Evolutionary conservation across 2,329 filamentous ascomycete species (phyloP), one percentile per base, ranked within the genome.

Genomic region (Colletotrichum noveboracense): DNA sequence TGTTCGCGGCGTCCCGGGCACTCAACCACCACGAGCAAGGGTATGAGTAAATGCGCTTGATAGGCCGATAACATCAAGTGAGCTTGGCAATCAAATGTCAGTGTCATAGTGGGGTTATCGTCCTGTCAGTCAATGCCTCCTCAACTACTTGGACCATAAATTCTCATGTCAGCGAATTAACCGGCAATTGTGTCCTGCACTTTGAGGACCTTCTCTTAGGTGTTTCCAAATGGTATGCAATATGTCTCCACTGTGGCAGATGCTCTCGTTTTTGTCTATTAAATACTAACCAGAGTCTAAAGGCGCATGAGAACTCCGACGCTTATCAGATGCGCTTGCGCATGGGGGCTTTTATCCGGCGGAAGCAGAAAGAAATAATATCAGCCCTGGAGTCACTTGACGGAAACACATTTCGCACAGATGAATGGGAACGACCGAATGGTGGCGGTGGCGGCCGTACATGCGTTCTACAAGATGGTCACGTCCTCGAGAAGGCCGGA

Each of bases 401-500:
- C 82, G 96, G 95, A 72, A 92, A 91, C 78, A 90, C 91, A 78
- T 99, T 99, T 87, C 91, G 91, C 75, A 88, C 92, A 75, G 97
- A 99, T 86, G 93, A 93, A 78, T 99, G 97, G 97, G 89, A 92
- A 76, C 93, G 97, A 68, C 93, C 94, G 71, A 93, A 95, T 82
- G 96, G 95, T 82, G 97, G 96, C 68, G 97, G 97, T 52, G 97
- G 97, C 70, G 97, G 97, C 78, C 96, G 96, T 79, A 97, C 95
- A 13, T 98, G 96, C 85, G 96, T 98, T 38, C 88, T 98, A 18
- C 97, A 98, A 84, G 96, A 98, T 78, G 96, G 97, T 78, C 96
- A 97, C 77, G 95, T 98, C 62, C 98, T 98, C 81, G 97, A 98
- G 85, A 98, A 99, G 87, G 97, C 95, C 56, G 97, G 97, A 34